Evolutionary conservation across 2,329 filamentous ascomycete species (phyloP).

Genomic region (Hymenoscyphus occultus): DNA sequence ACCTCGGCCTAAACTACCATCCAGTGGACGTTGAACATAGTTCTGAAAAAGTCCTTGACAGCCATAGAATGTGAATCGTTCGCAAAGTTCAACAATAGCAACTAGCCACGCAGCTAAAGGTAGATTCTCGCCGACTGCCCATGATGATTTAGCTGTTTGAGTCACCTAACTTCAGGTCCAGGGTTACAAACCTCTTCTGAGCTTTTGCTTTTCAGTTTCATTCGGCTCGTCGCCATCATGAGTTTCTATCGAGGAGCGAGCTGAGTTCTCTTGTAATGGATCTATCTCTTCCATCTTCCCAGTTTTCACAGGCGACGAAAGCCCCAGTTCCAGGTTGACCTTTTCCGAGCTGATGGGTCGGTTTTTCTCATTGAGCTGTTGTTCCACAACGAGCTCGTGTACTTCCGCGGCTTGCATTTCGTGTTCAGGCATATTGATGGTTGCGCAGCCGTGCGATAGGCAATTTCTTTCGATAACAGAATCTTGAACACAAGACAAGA

Average conservation of each 20-base stretch:
- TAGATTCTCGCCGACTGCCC: conserved; percentile 18
- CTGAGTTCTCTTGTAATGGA: conserved; percentile 10
- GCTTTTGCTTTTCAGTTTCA: conserved; percentile 17
- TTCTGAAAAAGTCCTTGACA: conserved; percentile 61
- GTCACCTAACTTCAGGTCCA: not conserved
- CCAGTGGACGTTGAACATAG: conserved; percentile 50
- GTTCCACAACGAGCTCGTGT: conserved; percentile 22
- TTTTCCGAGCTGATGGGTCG: conserved; percentile 15
- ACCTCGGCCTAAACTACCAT: conserved; percentile 36
- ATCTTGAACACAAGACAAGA: not conserved
- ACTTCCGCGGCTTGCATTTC: conserved; percentile 24
- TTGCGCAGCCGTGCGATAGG: conserved; percentile 3
- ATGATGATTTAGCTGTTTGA: not conserved
- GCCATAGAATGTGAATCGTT: conserved; percentile 64
- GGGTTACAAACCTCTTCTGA: conserved; percentile 19
- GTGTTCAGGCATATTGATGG: conserved; percentile 23
- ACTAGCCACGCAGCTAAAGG: conserved; percentile 41
- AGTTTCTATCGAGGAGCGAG: conserved; percentile 17
- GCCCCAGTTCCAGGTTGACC: conserved; percentile 19
- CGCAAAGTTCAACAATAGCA: conserved; percentile 60
- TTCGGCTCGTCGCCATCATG: conserved; percentile 23
- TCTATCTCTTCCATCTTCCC: conserved; percentile 8
- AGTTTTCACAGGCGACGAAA: conserved; percentile 13
- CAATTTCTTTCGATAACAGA: not conserved
- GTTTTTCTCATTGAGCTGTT: conserved; percentile 14